Base-by-base conservation (phyloP, 306 rosid genomes). In the Senna siamea region DNA sequence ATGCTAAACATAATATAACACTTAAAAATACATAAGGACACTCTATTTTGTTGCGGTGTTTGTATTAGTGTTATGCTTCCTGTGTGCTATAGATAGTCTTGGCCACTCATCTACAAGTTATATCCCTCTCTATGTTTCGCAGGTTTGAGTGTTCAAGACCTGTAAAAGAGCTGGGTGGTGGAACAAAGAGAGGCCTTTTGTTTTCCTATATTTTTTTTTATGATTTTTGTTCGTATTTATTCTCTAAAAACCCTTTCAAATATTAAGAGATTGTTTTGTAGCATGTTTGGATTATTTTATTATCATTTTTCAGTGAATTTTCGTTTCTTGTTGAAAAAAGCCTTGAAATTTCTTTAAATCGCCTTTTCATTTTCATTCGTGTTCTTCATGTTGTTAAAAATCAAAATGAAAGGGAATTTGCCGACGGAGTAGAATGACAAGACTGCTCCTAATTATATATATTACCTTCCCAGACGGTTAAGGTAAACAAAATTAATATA, bases 141-240 rank as follows among this genome's bases (percentile, higher is more conserved):
- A 89, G 96, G 96, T 79, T 86, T 92, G 90, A 87, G 80, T 52
- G 96, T 92, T 47, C 97, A 87, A 79, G 97, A 91, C 56, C 90
- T 82, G 56, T 87, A 79, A 86, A 83, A 70, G 12, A 46, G 17
- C 30, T 43, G 20, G 5, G 0, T 26, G 9, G 65, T 44, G 22
- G 9, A 12, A 41, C 7, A 37, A 17, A 9, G 11, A n/a, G 19
- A 5, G 28, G 8, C 19, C 2, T 18, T 26, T 26, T 26, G 30
- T 14, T 57, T 48, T 23, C 12, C 0, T 23, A 26, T 26, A 26
- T 26, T 34, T 1, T 5, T 59, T 69, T 11, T 37, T 0, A 5
- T 28, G 53, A 0, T 54, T 1, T 43, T 8, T 56, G 52, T 22
- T 70, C 48, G 37, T 32, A 15, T 20, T 14, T 32, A 15, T 59